A percentile compares a stretch with the other conserved stretches of the same genome.
Evolutionary conservation across 768 basidiomycete genomes (phyloP).

Genomic region (Auricularia auricula-judae): DNA sequence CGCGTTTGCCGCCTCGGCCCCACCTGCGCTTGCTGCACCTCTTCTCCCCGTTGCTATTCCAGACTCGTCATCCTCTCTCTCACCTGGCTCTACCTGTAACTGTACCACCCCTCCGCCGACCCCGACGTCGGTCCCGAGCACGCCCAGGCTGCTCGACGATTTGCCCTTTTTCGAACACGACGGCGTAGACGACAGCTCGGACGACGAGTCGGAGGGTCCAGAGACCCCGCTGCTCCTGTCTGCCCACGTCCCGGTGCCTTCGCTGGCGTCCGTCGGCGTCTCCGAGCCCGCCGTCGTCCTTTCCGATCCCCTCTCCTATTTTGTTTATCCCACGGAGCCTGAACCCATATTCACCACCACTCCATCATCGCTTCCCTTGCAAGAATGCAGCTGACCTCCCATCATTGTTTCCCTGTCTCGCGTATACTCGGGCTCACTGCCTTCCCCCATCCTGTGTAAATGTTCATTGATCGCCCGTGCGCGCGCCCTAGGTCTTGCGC

Average conservation of each 20-base stretch:
- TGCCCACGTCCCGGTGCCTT: background rate
- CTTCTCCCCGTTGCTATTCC: background rate
- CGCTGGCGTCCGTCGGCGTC: background rate
- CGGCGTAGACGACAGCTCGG: slow-evolving; percentile 33
- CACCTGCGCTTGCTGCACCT: too few relatives aligned
- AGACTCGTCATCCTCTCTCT: background rate
- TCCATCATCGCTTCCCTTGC: background rate
- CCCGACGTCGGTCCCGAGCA: background rate
- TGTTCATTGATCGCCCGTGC: background rate
- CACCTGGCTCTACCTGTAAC: background rate
- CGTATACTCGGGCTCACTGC: background rate
- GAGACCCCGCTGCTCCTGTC: slow-evolving; percentile 28
- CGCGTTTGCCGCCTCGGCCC: background rate
- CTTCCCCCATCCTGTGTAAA: background rate
- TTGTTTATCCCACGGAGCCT: slow-evolving; percentile 2
- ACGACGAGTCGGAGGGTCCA: slow-evolving; percentile 51
- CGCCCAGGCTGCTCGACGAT: slow-evolving; percentile 41
- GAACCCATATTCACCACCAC: background rate
- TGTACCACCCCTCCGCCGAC: background rate
- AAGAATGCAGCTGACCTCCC: background rate
- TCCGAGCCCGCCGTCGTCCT: background rate
- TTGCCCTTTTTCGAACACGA: slow-evolving; percentile 64
- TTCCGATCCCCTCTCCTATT: slow-evolving; percentile 2
- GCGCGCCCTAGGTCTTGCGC: background rate
- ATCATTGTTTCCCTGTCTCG: background rate